Base-by-base conservation (phyloP, 352 stramenopile species). In the Phytophthora tentaculata region DNA sequence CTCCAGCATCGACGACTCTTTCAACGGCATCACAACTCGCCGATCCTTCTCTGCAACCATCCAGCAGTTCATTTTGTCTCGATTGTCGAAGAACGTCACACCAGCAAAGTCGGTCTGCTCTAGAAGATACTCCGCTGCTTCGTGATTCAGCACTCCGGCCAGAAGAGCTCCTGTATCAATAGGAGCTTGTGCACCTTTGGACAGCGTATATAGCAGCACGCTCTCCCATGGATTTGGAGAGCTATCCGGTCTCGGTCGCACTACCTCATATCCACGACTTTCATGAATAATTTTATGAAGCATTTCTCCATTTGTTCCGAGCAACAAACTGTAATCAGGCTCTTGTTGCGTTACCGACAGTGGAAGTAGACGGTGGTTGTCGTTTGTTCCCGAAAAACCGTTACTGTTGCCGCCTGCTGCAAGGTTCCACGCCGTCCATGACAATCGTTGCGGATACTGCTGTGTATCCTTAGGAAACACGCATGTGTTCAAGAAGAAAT, bases 311-410 rank as follows among this genome's bases (percentile, higher is more conserved):
- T 47, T 47, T 7, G 39, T 47, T 22, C 39, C 39, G 16, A 20
- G 39, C 14, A 47, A 10, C n/a, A 22, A 20, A 47, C 14, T 4
- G 14, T 47, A 19, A 22, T 20, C 39, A 47, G 39, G 13, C 22
- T 47, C 39, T n/a, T 9, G 14, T 47, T 47, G 39, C n/a, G 17
- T 22, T 47, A 47, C 39, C 10, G 39, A 47, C 16, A 47, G 39
- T 9, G 39, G 39, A 14, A 47, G 39, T 5, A 47, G 14, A 14
- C 39, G 39, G n/a, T 47, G 39, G 39, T 89, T 96, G 64, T 97
- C 90, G 56, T 97, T 97, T 22, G 90, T 97, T 0, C 89, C 91
- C 0, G 87, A 97, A 56, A 97, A 96, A 1, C 91, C 90, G n/a
- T 94, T 73, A 19, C 79, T 79, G 0, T 56, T 70, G 5, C 73